Conservation (phyloP, 73 alveolate genomes). For the Tetrahymena elliotti region DNA sequence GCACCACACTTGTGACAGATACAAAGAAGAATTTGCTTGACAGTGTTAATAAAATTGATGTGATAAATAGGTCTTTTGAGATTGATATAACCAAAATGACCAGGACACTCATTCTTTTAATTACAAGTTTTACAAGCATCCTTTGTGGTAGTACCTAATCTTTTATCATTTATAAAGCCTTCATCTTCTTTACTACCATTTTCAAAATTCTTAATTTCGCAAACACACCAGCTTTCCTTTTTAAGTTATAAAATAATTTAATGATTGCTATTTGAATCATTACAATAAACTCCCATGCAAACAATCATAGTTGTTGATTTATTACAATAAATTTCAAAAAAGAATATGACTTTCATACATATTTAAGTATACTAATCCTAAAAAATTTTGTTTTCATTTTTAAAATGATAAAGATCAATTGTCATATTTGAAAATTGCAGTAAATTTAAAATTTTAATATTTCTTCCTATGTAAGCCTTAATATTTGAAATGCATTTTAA, state of each 20-base stretch:
- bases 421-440: background rate
- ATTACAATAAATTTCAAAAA: too few species aligned
- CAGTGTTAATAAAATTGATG: background rate
- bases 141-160: background rate
- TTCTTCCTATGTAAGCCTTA: background rate
- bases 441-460: too few species aligned
- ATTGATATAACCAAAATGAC: background rate
- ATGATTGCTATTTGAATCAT: background rate
- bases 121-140: background rate
- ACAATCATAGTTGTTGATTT: background rate
- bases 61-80: background rate
- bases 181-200: background rate
- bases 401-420: background rate
- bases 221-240: background rate
- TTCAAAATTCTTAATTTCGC: background rate
- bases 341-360: too few species aligned
- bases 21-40: background rate
- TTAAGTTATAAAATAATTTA: background rate
- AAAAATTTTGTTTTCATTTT: background rate
- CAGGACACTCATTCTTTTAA: background rate
- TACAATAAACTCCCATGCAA: background rate
- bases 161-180: background rate
- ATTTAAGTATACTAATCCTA: too few species aligned
- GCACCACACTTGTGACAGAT: background rate
- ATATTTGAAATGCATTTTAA: background rate